Evolutionary conservation across 1,284 basidiomycete species (phyloP).

Genomic region (Puccinia triticina): DNA sequence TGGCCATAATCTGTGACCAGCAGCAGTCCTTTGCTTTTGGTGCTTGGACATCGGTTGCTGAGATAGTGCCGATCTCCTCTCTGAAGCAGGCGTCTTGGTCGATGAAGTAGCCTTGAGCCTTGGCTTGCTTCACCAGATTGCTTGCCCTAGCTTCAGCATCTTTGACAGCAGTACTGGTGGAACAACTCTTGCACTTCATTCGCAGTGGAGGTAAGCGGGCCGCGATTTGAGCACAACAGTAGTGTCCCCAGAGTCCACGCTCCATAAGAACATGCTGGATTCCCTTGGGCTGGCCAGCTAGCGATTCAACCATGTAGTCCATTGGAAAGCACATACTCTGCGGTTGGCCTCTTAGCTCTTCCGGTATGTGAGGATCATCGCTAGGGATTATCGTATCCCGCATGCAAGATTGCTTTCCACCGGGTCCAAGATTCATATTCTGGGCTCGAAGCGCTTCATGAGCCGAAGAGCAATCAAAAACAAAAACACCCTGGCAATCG

Average conservation of each 20-base stretch:
- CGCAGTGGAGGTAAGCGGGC: not conserved
- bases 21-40: too few relatives aligned
- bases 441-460: constrained; percentile 17
- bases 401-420: constrained; percentile 12
- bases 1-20: too few relatives aligned
- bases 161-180: not conserved
- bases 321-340: constrained; percentile 5
- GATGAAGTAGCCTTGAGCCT: constrained; percentile 28
- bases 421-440: constrained; percentile 29
- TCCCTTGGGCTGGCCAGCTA: constrained; percentile 10
- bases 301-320: not conserved
- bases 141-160: not conserved
- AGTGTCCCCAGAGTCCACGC: constrained; percentile 10
- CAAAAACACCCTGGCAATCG: not conserved
- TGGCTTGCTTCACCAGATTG: constrained; percentile 1
- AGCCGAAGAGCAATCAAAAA: constrained; percentile 31
- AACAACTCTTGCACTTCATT: not conserved
- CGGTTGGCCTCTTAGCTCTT: not conserved
- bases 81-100: not conserved
- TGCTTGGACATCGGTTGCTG: too few relatives aligned
- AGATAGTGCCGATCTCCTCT: not conserved
- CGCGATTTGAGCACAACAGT: not conserved
- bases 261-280: constrained; percentile 7
- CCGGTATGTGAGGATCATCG: constrained; percentile 25
- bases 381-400: constrained; percentile 12